These are phyloP conservation scores for Trichoderma afroharzianum DNA, from an alignment of 2,329 filamentous ascomycete genomes.

Conservation along the genomic window DNA sequence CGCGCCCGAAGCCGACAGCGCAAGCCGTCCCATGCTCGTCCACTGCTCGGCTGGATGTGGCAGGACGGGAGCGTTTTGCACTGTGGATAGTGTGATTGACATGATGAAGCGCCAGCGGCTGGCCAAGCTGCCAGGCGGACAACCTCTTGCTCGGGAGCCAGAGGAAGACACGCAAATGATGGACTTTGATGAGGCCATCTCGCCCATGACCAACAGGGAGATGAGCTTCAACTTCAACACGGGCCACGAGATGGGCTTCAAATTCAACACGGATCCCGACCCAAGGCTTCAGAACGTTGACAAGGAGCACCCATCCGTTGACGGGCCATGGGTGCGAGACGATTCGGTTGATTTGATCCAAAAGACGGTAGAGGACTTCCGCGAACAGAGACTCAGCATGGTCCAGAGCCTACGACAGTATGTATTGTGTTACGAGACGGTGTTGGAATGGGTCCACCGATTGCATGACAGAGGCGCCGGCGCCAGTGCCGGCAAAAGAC, in stretches of 20 bases:
- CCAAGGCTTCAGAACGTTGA: slow-evolving; percentile 20
- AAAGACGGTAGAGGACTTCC: slow-evolving; percentile 86
- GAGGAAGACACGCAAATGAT: slow-evolving; percentile 50
- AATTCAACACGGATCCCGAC: slow-evolving; percentile 18
- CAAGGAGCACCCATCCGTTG: slow-evolving; percentile 27
- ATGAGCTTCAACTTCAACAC: slow-evolving; percentile 23
- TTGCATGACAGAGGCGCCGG: slow-evolving; percentile 36
- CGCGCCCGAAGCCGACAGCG: slow-evolving; percentile 54
- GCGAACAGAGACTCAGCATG: slow-evolving; percentile 87
- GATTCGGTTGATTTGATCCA: slow-evolving; percentile 76
- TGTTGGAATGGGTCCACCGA: slow-evolving; percentile 76
- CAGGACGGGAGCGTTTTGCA: slow-evolving; percentile 93
- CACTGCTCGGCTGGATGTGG: slow-evolving; percentile 97
- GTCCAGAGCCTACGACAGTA: slow-evolving; percentile 92
- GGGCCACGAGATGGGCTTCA: slow-evolving; percentile 23
- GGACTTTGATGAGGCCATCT: slow-evolving; percentile 28
- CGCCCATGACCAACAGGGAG: slow-evolving; percentile 27
- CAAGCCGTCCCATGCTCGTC: slow-evolving; percentile 72
- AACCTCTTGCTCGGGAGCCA: slow-evolving; percentile 21
- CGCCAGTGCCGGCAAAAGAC: slow-evolving; percentile 22
- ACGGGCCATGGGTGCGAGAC: slow-evolving; percentile 64
- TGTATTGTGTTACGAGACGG: slow-evolving; percentile 93
- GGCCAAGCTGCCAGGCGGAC: slow-evolving; percentile 27
- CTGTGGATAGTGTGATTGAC: slow-evolving; percentile 91
- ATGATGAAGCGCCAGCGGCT: slow-evolving; percentile 85